Evolutionary conservation across 352 stramenopile species (phyloP), one percentile per base, ranked within the genome.

Genomic region (Blastocystis hominis): DNA sequence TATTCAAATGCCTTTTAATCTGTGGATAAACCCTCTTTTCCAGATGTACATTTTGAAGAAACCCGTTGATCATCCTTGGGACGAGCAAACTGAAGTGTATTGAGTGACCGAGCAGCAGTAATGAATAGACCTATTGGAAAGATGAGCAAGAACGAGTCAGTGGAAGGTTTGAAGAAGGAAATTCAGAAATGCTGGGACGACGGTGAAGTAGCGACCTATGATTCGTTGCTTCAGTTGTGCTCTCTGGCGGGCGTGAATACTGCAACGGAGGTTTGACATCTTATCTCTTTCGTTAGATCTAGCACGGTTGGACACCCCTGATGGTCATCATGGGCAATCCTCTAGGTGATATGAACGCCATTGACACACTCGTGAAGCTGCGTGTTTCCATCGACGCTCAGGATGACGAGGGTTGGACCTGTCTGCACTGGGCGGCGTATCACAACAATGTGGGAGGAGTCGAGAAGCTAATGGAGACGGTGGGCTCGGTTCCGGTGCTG

Each of bases 281-380:
- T 76, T 3, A 1, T 0, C 20, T 9, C 77, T 10, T 1, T 0
- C 30, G 9, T 86, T 24, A 86, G 6, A 6, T 44, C 17, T 77
- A 86, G 76, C 30, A 47, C 53, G 76, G 76, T 24, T 86, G 76
- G 76, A 86, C 76, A 1, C 17, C 76, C 17, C 53, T 86, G 40
- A 86, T 86, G 76, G 76, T 86, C 9, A 40, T 86, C n/a, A 70
- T 86, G 47, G 76, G 76, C 30, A 86, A 86, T n/a, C 59, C 76
- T 10, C 44, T 62, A 2, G 76, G 59, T 17, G 63, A 86, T 36
- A 42, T 59, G 42, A 63, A 55, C 17, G 38, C 44, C 9, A 53
- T 86, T 9, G 34, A 36, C 40, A 76, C 15, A 20, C 63, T 86
- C 6, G 17, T 86, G 42, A 6, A 59, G 20, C 36, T 86, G 59